Evolutionary conservation across 257 asterid genomes (phyloP).

Genomic region (Gentiana dahurica): DNA sequence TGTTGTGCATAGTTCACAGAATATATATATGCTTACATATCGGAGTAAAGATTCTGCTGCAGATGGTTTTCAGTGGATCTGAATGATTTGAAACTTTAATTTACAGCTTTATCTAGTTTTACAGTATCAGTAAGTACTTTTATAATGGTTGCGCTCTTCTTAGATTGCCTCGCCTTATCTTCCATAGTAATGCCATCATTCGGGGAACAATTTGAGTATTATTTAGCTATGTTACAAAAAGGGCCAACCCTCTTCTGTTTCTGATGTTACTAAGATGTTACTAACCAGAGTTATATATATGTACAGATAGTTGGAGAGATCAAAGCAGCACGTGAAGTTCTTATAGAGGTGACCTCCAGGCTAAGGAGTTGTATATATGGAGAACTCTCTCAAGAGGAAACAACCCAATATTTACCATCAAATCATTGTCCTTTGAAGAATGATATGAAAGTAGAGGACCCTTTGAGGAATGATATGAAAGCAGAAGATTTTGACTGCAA

Average conservation of each 20-base stretch:
- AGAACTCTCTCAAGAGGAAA: conserved; percentile 21
- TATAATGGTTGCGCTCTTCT: too few relatives aligned
- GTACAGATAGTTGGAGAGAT: conserved; percentile 55
- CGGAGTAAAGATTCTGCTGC: too few relatives aligned
- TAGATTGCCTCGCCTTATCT: too few relatives aligned
- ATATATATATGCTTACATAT: too few relatives aligned
- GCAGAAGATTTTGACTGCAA: conserved; percentile 12
- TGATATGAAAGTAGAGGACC: conserved; percentile 12
- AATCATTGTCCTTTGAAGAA: conserved; percentile 15
- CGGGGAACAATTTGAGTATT: background rate
- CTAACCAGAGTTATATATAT: background rate
- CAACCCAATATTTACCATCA: conserved; percentile 9
- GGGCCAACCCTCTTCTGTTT: background rate
- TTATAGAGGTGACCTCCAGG: conserved; percentile 29
- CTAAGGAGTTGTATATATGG: conserved; percentile 19
- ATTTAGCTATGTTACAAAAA: background rate
- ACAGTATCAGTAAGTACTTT: too few relatives aligned
- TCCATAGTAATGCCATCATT: background rate
- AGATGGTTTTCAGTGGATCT: too few relatives aligned
- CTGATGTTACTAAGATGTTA: background rate
- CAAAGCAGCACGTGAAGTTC: conserved; percentile 30
- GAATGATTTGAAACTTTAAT: too few relatives aligned
- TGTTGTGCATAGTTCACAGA: too few relatives aligned
- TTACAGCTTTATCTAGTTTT: too few relatives aligned
- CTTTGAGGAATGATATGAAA: conserved; percentile 1